Evolutionary conservation across 1,139 yeast species (phyloP).

Genomic region (Suhomyces taliae): DNA sequence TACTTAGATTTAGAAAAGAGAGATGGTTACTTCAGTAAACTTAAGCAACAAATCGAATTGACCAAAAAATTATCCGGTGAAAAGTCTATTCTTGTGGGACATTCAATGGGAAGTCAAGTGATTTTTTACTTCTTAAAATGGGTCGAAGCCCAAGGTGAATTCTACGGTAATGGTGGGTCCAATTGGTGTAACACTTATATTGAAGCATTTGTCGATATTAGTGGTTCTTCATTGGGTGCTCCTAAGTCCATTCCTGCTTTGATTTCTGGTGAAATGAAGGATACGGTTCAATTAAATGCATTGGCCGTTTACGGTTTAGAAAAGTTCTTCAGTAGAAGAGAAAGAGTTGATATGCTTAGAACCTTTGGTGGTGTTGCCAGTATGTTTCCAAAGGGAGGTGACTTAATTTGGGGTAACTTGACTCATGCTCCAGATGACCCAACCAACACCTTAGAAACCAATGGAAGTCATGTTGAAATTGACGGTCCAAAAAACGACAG

Average conservation of each 20-base stretch:
- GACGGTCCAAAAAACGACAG: slow-evolving; percentile 43
- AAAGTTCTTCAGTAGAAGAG: slow-evolving; percentile 85
- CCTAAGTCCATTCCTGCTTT: slow-evolving; percentile 92
- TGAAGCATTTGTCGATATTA: slow-evolving; percentile 77
- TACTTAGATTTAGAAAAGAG: slow-evolving; percentile 84
- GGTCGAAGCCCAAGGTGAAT: slow-evolving; percentile 85
- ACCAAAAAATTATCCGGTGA: slow-evolving; percentile 52
- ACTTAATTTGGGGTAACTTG: slow-evolving; percentile 78
- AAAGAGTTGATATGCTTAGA: slow-evolving; percentile 80
- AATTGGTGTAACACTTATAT: slow-evolving; percentile 84
- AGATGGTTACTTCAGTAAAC: slow-evolving; percentile 78
- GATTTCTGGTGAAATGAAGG: slow-evolving; percentile 96
- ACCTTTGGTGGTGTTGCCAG: slow-evolving; percentile 93
- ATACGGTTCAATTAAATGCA: slow-evolving; percentile 90
- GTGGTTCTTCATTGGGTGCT: slow-evolving; percentile 88
- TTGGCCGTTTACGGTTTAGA: slow-evolving; percentile 93
- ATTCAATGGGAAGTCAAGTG: slow-evolving; percentile 95
- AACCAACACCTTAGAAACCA: slow-evolving; percentile 30
- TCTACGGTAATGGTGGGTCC: slow-evolving; percentile 84
- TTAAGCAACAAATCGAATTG: slow-evolving; percentile 72
- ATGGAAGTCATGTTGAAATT: slow-evolving; percentile 21
- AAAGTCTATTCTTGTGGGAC: slow-evolving; percentile 80
- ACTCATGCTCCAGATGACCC: slow-evolving; percentile 63
- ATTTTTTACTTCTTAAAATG: slow-evolving; percentile 87
- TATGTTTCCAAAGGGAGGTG: slow-evolving; percentile 96